These are phyloP conservation scores for Ceratocystis destructans DNA, from an alignment of 2,329 filamentous ascomycete genomes.

Conservation along the genomic window DNA sequence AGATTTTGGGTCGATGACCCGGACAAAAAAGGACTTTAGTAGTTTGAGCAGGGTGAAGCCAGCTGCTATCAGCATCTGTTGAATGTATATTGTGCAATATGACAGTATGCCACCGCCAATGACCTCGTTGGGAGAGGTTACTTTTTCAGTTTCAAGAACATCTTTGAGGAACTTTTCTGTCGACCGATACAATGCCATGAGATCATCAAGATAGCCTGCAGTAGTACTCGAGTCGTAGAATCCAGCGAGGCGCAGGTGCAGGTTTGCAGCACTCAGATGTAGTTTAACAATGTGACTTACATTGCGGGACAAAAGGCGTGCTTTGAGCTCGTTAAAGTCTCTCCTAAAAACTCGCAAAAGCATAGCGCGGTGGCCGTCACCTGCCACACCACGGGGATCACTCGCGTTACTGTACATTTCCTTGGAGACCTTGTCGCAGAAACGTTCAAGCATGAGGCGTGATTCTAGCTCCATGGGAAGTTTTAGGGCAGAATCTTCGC, in stretches of 20 bases:
- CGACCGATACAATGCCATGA: slow-evolving; percentile 62
- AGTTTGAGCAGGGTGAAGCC: slow-evolving; percentile 66
- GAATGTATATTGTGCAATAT: slow-evolving; percentile 61
- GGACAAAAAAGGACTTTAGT: slow-evolving; percentile 61
- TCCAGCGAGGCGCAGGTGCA: slow-evolving; percentile 64
- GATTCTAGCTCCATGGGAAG: slow-evolving; percentile 51
- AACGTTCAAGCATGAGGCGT: slow-evolving; percentile 56
- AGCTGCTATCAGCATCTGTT: slow-evolving; percentile 74
- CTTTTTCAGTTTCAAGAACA: slow-evolving; percentile 41
- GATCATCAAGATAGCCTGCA: slow-evolving; percentile 56
- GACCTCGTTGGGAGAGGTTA: slow-evolving; percentile 33
- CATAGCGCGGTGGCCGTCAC: slow-evolving; percentile 53
- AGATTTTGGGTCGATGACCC: slow-evolving; percentile 54
- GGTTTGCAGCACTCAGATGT: slow-evolving; percentile 56
- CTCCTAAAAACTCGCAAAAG: slow-evolving; percentile 52
- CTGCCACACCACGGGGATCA: slow-evolving; percentile 54
- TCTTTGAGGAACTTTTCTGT: slow-evolving; percentile 56
- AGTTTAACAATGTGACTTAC: slow-evolving; percentile 47
- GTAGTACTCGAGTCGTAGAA: slow-evolving; percentile 69
- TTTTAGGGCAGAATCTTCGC: slow-evolving; percentile 35
- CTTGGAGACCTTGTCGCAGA: slow-evolving; percentile 64
- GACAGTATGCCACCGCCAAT: slow-evolving; percentile 43
- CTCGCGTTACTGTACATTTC: slow-evolving; percentile 68
- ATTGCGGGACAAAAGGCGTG: slow-evolving; percentile 44
- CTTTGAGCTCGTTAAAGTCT: slow-evolving; percentile 50